These are phyloP conservation scores for Cairneyella variabilis DNA, from an alignment of 495 filamentous ascomycete genomes.

Conservation along the genomic window DNA sequence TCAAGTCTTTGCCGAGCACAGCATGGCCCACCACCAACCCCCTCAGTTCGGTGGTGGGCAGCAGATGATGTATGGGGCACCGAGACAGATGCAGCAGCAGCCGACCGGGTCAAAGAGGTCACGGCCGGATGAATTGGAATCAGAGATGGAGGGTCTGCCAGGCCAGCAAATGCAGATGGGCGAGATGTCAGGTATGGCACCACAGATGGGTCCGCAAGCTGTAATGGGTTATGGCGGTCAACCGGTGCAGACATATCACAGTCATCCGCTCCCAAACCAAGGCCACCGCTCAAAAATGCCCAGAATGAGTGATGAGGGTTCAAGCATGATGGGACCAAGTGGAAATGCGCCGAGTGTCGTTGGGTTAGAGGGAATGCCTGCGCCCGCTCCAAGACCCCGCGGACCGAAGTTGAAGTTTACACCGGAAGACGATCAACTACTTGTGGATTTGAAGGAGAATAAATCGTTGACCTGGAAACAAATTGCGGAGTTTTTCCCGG, in stretches of 20 bases:
- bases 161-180: conserved; percentile 41
- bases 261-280: conserved; percentile 67
- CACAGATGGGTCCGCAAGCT: conserved; percentile 44
- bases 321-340: conserved; percentile 28
- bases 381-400: conserved; percentile 67
- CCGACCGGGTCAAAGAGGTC: conserved; percentile 21
- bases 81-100: conserved; percentile 20
- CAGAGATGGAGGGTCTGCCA: conserved; percentile 40
- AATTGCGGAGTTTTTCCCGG: conserved; percentile 91
- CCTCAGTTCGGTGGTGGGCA: conserved; percentile 43
- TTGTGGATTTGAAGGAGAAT: conserved; percentile 88
- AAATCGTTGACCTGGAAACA: conserved; percentile 94
- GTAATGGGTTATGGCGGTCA: conserved; percentile 15
- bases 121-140: conserved; percentile 30
- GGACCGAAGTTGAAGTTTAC: conserved; percentile 90
- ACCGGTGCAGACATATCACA: conserved; percentile 56
- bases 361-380: conserved; percentile 78
- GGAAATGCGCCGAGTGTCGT: conserved; percentile 66
- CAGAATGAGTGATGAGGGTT: conserved; percentile 44
- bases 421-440: conserved; percentile 76
- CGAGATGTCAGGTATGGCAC: conserved; percentile 46
- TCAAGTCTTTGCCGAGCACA: conserved; percentile 32
- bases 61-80: conserved; percentile 33
- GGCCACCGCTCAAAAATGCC: conserved; percentile 53
- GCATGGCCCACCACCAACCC: conserved; percentile 47